Evolutionary conservation across 2,329 filamentous ascomycete genomes (phyloP), one percentile per base, ranked within the genome.

Genomic region (Alternaria sp.): DNA sequence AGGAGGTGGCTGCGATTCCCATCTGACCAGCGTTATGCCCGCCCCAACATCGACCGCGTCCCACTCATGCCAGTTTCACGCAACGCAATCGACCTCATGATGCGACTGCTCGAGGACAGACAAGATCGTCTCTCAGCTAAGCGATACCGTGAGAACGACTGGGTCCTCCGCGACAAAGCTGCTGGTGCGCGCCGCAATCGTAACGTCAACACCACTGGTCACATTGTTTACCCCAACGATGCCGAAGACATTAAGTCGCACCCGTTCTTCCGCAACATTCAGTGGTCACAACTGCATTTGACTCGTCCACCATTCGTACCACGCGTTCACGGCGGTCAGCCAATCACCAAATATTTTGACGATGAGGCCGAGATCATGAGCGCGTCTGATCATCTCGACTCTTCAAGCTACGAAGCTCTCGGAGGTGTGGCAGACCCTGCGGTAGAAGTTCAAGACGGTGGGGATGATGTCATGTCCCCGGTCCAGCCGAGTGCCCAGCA

Each of bases 241-340:
- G 94, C 92, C 1, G 88, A 92, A 67, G 93, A 97, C 59, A 96
- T 98, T 83, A 97, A 96, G 77, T 81, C 86, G 4, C 96, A 98
- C 80, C 87, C 88, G 11, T 98, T 95, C 86, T 98, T 98, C 82
- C 86, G 85, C 60, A 88, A 89, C 54, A 88, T 96, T 15, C 86
- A 88, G 1, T 98, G 93, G 96, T 88, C 91, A 13, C 87, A 86
- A 1, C 80, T 97, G 15, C 91, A 96, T 73, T 81, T 86, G 32
- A 86, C 88, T 59, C 83, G 83, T 9, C 94, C 95, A 1, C 94
- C 94, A 0, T 95, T 96, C 72, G 83, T 96, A 1, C 95, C 95
- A 0, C 86, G 88, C 10, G 89, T 97, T 23, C 75, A 78, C 11
- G 77, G 80, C 40, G 77, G 79, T 23, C 83, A 85, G 64, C 74